Base-by-base conservation (phyloP, 306 rosid species). In the Alnus rubra region DNA sequence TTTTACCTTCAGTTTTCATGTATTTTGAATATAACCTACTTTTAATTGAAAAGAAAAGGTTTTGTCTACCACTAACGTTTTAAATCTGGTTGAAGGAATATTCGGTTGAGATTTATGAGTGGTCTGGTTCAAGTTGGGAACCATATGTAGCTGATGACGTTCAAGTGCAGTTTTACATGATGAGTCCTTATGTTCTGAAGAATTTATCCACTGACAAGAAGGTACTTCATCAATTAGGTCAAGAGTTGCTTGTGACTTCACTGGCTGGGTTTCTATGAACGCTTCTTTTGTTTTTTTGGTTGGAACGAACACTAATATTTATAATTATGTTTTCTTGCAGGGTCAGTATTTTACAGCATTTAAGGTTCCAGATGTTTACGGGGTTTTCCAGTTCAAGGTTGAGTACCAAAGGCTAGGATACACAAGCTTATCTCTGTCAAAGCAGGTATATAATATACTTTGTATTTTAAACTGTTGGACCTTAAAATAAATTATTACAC, bases 81-180 rank as follows among this genome's bases (percentile, higher is more conserved):
- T 18, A 73, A 78, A 65, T 78, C 47, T 74, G 80, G 56, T 79
- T 85, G 73, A 78, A 96, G 99, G 94, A 93, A 89, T 93, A 90
- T 88, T 90, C 89, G 13, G 91, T 96, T 51, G 98, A 96, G 84
- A 79, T 96, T 69, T 93, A 75, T 78, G 97, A 96, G 88, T 93
- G 99, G 99, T 87, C 92, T 82, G 99, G 99, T 64, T 73, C 84
- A 83, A 71, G 84, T n/a, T 96, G 98, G 99, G 96, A 84, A 78
- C 98, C 99, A 74, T 96, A 91, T 63, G 94, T 93, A 4, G 89
- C 94, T 39, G 80, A 91, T 80, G 99, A 96, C 76, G 97, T 93
- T 74, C 99, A 96, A 87, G 92, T 96, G 77, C 99, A 96, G 87
- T 96, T 96, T 85, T 96, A 90, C 92, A 91, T 96, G 99, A 96